Evolutionary conservation across 78 protist species (phyloP), one percentile per base, ranked within the genome.

Genomic region (Guillardia theta): DNA sequence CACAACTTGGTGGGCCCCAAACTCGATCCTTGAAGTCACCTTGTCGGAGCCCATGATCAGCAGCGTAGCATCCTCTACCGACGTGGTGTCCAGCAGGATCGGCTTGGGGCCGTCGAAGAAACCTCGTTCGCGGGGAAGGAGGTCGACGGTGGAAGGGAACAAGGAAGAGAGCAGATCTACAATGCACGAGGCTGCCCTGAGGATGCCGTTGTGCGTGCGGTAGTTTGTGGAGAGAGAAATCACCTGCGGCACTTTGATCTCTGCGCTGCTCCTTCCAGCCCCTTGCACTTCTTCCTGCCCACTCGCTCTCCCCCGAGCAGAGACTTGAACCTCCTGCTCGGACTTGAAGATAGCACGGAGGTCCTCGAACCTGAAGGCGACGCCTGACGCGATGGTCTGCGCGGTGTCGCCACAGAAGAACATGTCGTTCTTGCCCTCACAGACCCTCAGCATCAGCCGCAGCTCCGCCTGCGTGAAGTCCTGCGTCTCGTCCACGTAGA

Each of bases 381-480:
- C 90, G 48, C 90, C 90, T 44, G 45, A 43, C 37, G 90, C 90
- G 44, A 78, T 78, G 0, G 90, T 78, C 90, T 78, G 90, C 41
- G 44, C 18, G 30, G 90, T 78, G 48, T 78, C 90, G 10, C 90
- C 90, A 43, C 50, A 8, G 90, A 78, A 78, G 90, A 78, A 78
- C 83, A 70, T 70, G 83, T 92, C 94, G 87, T 78, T 78, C 48
- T 43, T 37, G 90, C 44, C 48, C n/a, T 30, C 24, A 48, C 90
- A 24, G 10, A 36, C 39, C 36, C 24, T 36, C 53, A 53, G 0
- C 37, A 58, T 30, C 39, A 93, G 93, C 27, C 80, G 78, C n/a
- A 93, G 47, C 54, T 54, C 93, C 15, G 95, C 93, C 64, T 54
- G 93, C 0, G 93, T 58, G 76, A 78, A 78, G 24, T 78, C 90